Base-by-base conservation (phyloP, 306 rosid genomes). In the Ammopiptanthus mongolicus region DNA sequence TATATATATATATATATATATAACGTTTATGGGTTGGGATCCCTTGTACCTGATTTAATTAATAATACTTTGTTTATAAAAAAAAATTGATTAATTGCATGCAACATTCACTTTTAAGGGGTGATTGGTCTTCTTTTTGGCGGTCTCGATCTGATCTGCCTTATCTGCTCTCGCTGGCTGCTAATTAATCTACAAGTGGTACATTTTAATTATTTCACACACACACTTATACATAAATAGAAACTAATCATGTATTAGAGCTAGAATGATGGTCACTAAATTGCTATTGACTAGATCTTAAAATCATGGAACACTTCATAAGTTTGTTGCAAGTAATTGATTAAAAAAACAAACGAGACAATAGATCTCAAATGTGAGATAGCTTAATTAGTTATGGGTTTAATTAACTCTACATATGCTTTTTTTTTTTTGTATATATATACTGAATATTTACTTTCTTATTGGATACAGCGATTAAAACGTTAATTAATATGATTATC, bases 221-320 rank as follows among this genome's bases (percentile, higher is more conserved):
- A 52, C 47, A 17, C 48, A 37, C 31, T 34, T 1, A 62, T 4
- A 31, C 5, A 6, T 31, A 2, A 15, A 25, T 22, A 25, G 34
- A 52, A 33, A 42, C 15, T 39, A 23, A 71, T 41, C 15, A 44
- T 33, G 3, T 17, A 29, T 51, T 33, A 7, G 50, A 59, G 18
- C 55, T 42, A 52, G 36, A 76, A 17, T 70, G 61, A 61, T 68
- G 66, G 14, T 34, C 69, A 33, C 76, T 13, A 53, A 53, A 61
- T 60, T 62, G 56, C 71, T 56, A 52, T 36, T 14, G 23, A 66
- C 73, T 34, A 33, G 77, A 84, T 73, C 80, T 80, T 37, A 28
- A 84, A 84, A 66, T 72, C 29, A 68, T 76, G 82, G 84, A 72
- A 71, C 62, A 42, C 65, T 69, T 23, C 15, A 15, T 3, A 44